These are phyloP conservation scores for Suillus bovinus DNA, from an alignment of 768 basidiomycete species.

Conservation along the genomic window DNA sequence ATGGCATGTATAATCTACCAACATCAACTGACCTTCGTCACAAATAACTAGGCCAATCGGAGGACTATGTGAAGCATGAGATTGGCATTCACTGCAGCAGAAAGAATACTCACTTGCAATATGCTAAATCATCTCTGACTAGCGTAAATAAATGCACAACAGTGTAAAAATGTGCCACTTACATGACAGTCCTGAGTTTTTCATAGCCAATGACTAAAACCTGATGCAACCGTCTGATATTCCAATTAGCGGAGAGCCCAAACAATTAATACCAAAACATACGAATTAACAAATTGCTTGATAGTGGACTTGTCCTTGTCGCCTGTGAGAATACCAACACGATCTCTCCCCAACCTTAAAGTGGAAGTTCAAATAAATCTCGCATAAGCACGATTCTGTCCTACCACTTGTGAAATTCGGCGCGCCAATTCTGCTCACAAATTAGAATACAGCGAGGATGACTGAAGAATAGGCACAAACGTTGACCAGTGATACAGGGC, in stretches of 20 bases:
- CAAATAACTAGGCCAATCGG: conserved; percentile 93
- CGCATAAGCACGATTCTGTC: conserved; percentile 30
- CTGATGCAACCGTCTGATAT: conserved; percentile 65
- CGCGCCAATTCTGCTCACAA: conserved; percentile 81
- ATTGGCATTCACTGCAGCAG: not conserved
- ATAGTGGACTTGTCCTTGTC: conserved; percentile 58
- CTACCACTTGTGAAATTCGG: conserved; percentile 94
- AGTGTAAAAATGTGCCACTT: conserved; percentile 28
- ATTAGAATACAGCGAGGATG: conserved; percentile 1
- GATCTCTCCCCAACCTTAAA: conserved; percentile 53
- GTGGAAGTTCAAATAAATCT: conserved; percentile 4
- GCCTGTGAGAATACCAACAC: conserved; percentile 58
- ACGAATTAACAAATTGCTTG: conserved; percentile 77
- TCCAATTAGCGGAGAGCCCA: conserved; percentile 2
- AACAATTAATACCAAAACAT: conserved; percentile 25
- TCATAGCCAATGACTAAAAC: conserved; percentile 97
- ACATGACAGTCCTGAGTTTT: conserved; percentile 82
- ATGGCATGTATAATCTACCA: not conserved
- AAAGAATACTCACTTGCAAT: conserved; percentile 55
- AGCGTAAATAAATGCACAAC: conserved; percentile 5
- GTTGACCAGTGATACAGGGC: conserved; percentile 87
- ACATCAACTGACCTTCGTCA: conserved; percentile 71
- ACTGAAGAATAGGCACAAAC: conserved; percentile 43
- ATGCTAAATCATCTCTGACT: conserved; percentile 53
- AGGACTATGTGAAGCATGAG: conserved; percentile 49